Evolutionary conservation across 2,329 filamentous ascomycete genomes (phyloP), one percentile per base, ranked within the genome.

Genomic region (Teratosphaeria viscida): DNA sequence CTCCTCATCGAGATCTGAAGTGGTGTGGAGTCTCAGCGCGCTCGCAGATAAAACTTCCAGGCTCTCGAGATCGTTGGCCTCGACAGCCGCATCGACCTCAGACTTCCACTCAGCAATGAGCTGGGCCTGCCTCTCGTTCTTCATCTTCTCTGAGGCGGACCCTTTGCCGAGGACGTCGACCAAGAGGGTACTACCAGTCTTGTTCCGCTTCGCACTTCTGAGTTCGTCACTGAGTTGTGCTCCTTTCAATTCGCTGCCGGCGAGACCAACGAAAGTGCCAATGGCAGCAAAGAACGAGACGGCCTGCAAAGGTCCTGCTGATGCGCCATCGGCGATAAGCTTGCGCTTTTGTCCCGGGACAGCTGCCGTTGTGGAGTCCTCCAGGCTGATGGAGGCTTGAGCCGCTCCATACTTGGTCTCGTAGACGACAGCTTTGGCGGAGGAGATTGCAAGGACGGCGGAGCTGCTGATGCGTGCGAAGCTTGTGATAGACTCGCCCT

Each of bases 121-220:
- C 55, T 58, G 57, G 29, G 56, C 60, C 56, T 61, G 61, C 56
- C 63, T 65, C 43, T 63, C 62, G 5, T 23, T 52, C 3, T 39
- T 39, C 6, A 23, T 14, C 4, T n/a, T 62, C 58, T 56, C 59
- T 58, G 11, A 14, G 14, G 52, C 14, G 35, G 82, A 75, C 2
- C 86, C 87, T 61, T 85, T 85, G 1, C 87, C 86, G 58, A 92
- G 83, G 0, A 88, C 87, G 68, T 92, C 87, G 37, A 89, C 86
- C 29, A 92, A 75, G 7, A 89, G 77, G 8, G 86, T 85, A 57
- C 71, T 72, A 47, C 71, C 65, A 3, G 67, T 65, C 64, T 70
- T 75, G n/a, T 66, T 63, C 29, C 73, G 70, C 62, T 76, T 78
- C 6, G 70, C 68, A 10, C 69, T 61, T 6, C 68, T 64, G 5